These are phyloP conservation scores for Nemania sp. DNA, from an alignment of 2,329 filamentous ascomycete species.

Conservation along the genomic window DNA sequence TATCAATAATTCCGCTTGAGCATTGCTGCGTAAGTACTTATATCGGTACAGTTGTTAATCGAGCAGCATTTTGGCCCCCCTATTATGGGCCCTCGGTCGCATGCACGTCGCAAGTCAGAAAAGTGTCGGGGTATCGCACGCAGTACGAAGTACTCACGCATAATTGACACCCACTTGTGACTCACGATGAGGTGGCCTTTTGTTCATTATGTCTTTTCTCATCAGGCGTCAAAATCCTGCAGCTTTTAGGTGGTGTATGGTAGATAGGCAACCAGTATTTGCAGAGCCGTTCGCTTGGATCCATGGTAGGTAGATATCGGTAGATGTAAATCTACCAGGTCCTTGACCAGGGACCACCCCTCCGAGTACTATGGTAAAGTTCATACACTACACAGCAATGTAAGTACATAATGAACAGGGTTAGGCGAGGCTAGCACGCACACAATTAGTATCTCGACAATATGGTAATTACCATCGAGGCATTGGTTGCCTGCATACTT, in stretches of 20 bases:
- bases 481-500: no score
- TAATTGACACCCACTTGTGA: conserved; percentile 18
- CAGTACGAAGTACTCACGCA: neutral
- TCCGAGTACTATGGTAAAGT: no score
- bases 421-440: conserved; percentile 15
- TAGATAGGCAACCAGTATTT: neutral
- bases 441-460: no score
- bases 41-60: no score
- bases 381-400: no score
- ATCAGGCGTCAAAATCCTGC: conserved; percentile 18
- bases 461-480: no score
- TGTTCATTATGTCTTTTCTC: neutral
- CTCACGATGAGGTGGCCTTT: conserved; percentile 24
- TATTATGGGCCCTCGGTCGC: conserved; percentile 8
- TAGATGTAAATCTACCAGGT: neutral
- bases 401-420: no score
- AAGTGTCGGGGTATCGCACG: neutral
- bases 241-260: neutral
- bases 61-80: conserved; percentile 11
- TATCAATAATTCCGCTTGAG: no score
- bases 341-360: neutral
- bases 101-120: conserved; percentile 14
- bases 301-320: neutral
- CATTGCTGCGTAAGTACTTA: no score
- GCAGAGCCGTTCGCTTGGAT: conserved; percentile 2